These are phyloP conservation scores for Bipolaris victoriae DNA, from an alignment of 2,329 filamentous ascomycete genomes.

Conservation along the genomic window DNA sequence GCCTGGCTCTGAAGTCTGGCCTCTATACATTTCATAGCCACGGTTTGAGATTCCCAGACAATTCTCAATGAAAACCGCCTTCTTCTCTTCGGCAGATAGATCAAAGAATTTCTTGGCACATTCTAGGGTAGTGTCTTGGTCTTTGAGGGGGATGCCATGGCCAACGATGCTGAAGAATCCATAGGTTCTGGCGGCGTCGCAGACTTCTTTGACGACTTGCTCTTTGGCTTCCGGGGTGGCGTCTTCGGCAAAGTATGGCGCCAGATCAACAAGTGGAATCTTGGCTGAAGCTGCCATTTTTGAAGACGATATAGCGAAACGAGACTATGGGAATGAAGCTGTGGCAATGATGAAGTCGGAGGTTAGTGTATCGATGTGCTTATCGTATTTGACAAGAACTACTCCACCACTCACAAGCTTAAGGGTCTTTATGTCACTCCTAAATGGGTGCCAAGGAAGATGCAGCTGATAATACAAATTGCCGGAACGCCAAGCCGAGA, in stretches of 20 bases:
- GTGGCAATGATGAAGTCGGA: neutral
- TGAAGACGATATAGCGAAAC: neutral
- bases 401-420: neutral
- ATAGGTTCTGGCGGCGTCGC: conserved; percentile 2
- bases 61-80: conserved; percentile 9
- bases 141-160: conserved; percentile 18
- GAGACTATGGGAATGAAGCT: neutral
- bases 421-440: neutral
- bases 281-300: neutral
- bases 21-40: conserved; percentile 4
- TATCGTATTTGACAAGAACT: neutral
- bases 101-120: conserved; percentile 15
- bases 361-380: neutral
- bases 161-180: conserved; percentile 25
- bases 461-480: neutral
- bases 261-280: neutral
- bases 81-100: conserved; percentile 21
- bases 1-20: neutral
- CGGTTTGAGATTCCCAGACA: neutral
- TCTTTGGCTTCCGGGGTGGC: neutral
- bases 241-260: neutral
- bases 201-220: neutral
- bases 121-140: conserved; percentile 9
- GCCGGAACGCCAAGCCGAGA: neutral
- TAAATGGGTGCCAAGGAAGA: neutral